A percentile compares a stretch with the other conserved stretches of the same genome.
Conservation (phyloP, 495 filamentous ascomycete genomes). For the Podospora pseudoanserina region DNA sequence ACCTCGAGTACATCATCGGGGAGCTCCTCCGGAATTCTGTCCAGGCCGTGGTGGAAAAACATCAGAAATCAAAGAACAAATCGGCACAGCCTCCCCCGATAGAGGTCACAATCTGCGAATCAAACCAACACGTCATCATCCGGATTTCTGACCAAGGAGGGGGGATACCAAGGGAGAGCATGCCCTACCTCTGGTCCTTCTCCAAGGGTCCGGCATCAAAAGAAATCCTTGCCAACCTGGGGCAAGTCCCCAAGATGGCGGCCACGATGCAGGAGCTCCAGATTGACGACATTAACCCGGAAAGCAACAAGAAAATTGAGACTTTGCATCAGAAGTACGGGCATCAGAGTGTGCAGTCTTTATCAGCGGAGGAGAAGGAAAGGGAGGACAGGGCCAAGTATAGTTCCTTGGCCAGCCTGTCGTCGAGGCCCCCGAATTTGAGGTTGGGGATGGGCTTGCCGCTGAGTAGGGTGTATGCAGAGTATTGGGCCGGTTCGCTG, state of each 20-base stretch:
- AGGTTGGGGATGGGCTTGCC: slow-evolving; percentile 91
- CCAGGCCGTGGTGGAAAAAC: slow-evolving; percentile 79
- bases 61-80: slow-evolving; percentile 25
- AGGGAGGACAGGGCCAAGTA: slow-evolving; percentile 24
- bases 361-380: not conserved
- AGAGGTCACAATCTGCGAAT: slow-evolving; percentile 91
- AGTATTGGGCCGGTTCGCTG: slow-evolving; percentile 95
- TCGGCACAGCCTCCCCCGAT: slow-evolving; percentile 66
- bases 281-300: slow-evolving; percentile 15
- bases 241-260: slow-evolving; percentile 84
- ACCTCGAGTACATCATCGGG: slow-evolving; percentile 94
- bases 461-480: slow-evolving; percentile 90
- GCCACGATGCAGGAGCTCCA: slow-evolving; percentile 89
- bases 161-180: slow-evolving; percentile 75
- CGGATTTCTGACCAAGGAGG: slow-evolving; percentile 93
- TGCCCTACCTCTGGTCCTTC: slow-evolving; percentile 96
- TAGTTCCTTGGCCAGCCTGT: slow-evolving; percentile 72
- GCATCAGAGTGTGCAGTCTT: not conserved
- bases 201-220: slow-evolving; percentile 79
- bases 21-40: slow-evolving; percentile 94
- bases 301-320: not conserved
- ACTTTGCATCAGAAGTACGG: not conserved
- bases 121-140: slow-evolving; percentile 92
- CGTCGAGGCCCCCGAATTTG: slow-evolving; percentile 79
- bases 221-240: slow-evolving; percentile 73